Percentiles rank a stretch among this genome's conserved stretches.
These are phyloP conservation scores for Citrus sp. DNA, from an alignment of 345 rosid species.

Conservation along the genomic window DNA sequence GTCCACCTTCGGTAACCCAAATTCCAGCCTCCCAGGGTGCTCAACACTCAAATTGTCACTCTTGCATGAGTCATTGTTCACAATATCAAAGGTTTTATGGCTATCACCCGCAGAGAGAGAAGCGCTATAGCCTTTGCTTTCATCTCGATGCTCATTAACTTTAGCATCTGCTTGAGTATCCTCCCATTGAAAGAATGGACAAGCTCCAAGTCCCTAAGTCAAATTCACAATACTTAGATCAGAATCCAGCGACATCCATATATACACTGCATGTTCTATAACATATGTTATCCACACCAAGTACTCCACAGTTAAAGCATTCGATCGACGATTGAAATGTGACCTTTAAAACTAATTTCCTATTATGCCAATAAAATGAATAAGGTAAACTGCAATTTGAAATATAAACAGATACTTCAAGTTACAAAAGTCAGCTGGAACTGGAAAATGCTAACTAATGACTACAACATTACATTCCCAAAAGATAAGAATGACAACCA, in stretches of 20 bases:
- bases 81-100: not conserved
- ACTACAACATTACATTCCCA: not conserved
- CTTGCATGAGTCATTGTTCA: not conserved
- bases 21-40: not conserved
- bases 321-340: not conserved
- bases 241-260: not conserved
- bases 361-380: not conserved
- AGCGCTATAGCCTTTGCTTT: slow-evolving; percentile 4
- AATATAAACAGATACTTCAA: not conserved
- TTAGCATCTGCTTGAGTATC: not conserved
- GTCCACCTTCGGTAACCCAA: not conserved
- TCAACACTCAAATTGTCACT: not conserved
- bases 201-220: slow-evolving; percentile 46
- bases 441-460: not conserved
- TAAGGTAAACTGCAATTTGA: not conserved
- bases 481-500: not conserved
- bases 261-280: not conserved
- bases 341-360: not conserved
- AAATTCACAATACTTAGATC: slow-evolving; percentile 6
- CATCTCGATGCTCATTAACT: not conserved
- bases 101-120: not conserved
- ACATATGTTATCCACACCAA: not conserved
- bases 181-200: slow-evolving; percentile 34
- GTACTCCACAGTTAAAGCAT: not conserved
- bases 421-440: not conserved